These are phyloP conservation scores for Yamadazyma pseudoaaseri DNA, from an alignment of 1,139 yeast genomes.

Conservation along the genomic window DNA sequence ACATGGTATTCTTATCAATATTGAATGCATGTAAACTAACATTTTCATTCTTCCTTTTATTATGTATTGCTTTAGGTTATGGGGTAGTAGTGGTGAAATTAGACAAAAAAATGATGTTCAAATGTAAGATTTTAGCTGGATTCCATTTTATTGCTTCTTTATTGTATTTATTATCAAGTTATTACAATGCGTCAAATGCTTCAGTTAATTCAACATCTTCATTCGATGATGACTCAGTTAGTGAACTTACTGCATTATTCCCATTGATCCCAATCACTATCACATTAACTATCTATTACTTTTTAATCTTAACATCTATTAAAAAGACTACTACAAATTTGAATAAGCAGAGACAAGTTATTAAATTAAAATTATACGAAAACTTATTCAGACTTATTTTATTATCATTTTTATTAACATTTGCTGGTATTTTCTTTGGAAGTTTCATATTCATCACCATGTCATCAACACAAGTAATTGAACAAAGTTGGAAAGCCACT, in stretches of 20 bases:
- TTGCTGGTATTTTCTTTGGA: conserved; percentile 64
- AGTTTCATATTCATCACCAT: conserved; percentile 72
- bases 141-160: conserved; percentile 69
- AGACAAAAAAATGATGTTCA: conserved; percentile 72
- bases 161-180: conserved; percentile 67
- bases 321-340: conserved; percentile 71
- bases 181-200: conserved; percentile 33
- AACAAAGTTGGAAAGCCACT: conserved; percentile 88
- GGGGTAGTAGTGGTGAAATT: conserved; percentile 90
- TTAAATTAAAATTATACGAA: conserved; percentile 84
- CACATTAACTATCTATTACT: conserved; percentile 71
- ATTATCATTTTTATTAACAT: conserved; percentile 53
- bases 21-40: conserved; percentile 81
- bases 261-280: conserved; percentile 70
- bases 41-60: conserved; percentile 81
- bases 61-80: conserved; percentile 87
- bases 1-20: conserved; percentile 74
- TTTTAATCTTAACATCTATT: conserved; percentile 70
- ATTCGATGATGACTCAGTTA: conserved; percentile 19
- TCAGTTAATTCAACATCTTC: conserved; percentile 20
- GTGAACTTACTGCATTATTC: conserved; percentile 28
- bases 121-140: conserved; percentile 74
- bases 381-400: conserved; percentile 73
- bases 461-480: conserved; percentile 74
- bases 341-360: conserved; percentile 84